These are phyloP conservation scores for Lipomyces mesembrius DNA, from an alignment of 805 yeast species.

Conservation along the genomic window DNA sequence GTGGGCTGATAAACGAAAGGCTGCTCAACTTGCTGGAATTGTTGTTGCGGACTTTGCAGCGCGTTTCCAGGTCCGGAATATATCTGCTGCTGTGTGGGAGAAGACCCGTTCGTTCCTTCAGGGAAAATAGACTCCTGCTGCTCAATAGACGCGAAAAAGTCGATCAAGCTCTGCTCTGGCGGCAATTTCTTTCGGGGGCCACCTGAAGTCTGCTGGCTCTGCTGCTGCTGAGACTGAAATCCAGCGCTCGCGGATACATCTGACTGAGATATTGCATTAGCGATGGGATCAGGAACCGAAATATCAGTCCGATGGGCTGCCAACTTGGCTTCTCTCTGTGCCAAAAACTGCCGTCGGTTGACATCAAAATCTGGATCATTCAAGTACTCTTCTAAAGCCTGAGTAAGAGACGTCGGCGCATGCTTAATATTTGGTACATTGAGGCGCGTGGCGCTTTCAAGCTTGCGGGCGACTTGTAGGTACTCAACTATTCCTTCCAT, in stretches of 20 bases:
- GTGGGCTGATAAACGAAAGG: slow-evolving; percentile 29
- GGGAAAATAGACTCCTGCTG: slow-evolving; percentile 41
- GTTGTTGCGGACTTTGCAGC: not conserved
- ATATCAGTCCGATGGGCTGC: slow-evolving; percentile 27
- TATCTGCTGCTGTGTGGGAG: slow-evolving; percentile 15
- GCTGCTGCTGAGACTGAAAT: slow-evolving; percentile 40
- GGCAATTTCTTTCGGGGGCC: not conserved
- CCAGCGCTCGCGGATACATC: slow-evolving; percentile 25
- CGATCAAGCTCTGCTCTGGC: slow-evolving; percentile 32
- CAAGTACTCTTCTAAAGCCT: slow-evolving; percentile 84
- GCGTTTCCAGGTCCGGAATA: slow-evolving; percentile 12
- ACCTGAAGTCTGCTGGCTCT: not conserved
- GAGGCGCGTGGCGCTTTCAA: slow-evolving; percentile 82
- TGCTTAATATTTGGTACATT: slow-evolving; percentile 96
- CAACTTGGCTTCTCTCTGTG: slow-evolving; percentile 59
- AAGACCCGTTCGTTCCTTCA: slow-evolving; percentile 17
- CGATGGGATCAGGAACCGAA: slow-evolving; percentile 4
- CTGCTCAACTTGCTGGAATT: slow-evolving; percentile 31
- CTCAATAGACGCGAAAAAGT: slow-evolving; percentile 36
- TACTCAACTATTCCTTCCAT: slow-evolving; percentile 87
- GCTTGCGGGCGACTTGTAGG: slow-evolving; percentile 84
- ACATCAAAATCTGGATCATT: slow-evolving; percentile 82
- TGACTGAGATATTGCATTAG: slow-evolving; percentile 17
- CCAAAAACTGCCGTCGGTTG: slow-evolving; percentile 76
- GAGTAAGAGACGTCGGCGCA: slow-evolving; percentile 92